Percentiles rank a stretch among this genome's conserved stretches.
Conservation (phyloP, 768 basidiomycete genomes). For the Tulasnella sp. region DNA sequence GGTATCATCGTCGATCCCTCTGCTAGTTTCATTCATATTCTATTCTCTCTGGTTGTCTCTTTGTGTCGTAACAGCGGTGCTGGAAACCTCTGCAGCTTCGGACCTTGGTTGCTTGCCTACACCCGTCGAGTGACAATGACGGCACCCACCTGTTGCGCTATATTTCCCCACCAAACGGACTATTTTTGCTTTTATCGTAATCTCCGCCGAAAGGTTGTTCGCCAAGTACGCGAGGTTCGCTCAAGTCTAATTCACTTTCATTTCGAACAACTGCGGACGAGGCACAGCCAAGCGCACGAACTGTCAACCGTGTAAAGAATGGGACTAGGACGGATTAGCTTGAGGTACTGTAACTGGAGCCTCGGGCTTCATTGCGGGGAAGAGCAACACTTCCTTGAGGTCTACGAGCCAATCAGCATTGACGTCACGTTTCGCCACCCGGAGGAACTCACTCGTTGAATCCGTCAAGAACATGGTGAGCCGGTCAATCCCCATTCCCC, state of each 20-base stretch:
- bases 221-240: neutral
- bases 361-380: constrained; percentile 92
- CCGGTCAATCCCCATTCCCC: constrained; percentile 92
- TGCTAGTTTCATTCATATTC: too few species aligned
- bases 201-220: neutral
- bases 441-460: constrained; percentile 60
- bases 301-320: neutral
- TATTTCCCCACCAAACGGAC: too few species aligned
- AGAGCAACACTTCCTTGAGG: constrained; percentile 92
- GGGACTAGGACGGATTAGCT: constrained; percentile 1
- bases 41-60: too few species aligned
- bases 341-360: constrained; percentile 15
- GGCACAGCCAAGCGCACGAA: neutral
- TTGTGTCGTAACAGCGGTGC: too few species aligned
- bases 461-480: constrained; percentile 98
- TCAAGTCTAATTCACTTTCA: neutral
- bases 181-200: too few species aligned
- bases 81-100: too few species aligned
- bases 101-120: too few species aligned
- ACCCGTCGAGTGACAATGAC: too few species aligned
- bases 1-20: too few species aligned
- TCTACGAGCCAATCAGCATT: constrained; percentile 34
- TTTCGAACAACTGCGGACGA: neutral
- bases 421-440: neutral
- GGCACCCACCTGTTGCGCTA: too few species aligned